Percentiles rank a stretch among this genome's conserved stretches.
Conservation (phyloP, 345 rosid species). For the Erodium maritimum region DNA sequence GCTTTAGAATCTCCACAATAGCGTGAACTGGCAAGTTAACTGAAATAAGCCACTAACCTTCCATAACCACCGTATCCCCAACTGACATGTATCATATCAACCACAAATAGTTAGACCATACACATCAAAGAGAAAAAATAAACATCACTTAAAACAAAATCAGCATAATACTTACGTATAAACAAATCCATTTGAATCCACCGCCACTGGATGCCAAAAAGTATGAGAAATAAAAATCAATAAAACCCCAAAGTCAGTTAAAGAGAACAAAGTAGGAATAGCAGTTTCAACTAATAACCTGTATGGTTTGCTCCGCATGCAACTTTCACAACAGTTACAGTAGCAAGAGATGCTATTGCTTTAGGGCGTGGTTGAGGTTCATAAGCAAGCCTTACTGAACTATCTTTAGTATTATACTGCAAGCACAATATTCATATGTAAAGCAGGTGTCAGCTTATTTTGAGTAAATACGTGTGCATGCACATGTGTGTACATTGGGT, state of each 20-base stretch:
- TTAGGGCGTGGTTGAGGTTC: conserved; percentile 95
- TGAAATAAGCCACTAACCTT: conserved; percentile 42
- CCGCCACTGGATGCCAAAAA: conserved; percentile 67
- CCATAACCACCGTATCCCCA: conserved; percentile 99
- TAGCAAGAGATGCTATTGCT: conserved; percentile 61
- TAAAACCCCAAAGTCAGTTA: not conserved
- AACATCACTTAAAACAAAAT: not conserved
- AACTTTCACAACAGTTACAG: conserved; percentile 83
- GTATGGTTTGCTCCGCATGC: conserved; percentile 95
- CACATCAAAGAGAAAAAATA: conserved; percentile 3
- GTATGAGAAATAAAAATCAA: conserved; percentile 8
- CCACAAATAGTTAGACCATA: conserved; percentile 8
- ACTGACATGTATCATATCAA: conserved; percentile 38
- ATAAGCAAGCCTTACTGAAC: conserved; percentile 78
- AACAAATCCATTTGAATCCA: conserved; percentile 73
- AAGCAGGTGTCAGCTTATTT: not conserved
- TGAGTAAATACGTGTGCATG: not conserved
- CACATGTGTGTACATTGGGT: not conserved
- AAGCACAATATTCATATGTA: conserved; percentile 3
- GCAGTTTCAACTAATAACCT: conserved; percentile 30
- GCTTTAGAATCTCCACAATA: not conserved
- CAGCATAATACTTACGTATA: conserved; percentile 64
- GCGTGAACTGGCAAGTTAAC: conserved; percentile 2
- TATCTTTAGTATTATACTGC: conserved; percentile 90
- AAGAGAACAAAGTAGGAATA: not conserved